phyloP scores from a whole-genome alignment of 352 stramenopile species.

The Pythium dissimile region DNA sequence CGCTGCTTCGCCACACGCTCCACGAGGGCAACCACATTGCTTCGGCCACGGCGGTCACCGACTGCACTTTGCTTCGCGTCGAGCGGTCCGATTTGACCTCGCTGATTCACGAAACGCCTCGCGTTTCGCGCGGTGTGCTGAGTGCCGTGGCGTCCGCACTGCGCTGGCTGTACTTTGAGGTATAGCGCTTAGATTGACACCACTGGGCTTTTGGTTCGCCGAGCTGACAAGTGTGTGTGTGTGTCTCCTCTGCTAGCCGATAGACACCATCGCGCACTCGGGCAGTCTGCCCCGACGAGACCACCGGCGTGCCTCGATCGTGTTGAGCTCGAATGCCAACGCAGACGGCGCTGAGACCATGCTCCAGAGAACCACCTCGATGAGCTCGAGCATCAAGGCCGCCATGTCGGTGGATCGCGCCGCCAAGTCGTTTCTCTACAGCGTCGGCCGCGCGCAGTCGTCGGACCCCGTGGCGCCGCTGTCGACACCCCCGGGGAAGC shows the following conservation, averaged over 20 bases:
- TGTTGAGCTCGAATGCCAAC: slow-evolving; percentile 15
- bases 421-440: slow-evolving; percentile 74
- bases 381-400: slow-evolving; percentile 62
- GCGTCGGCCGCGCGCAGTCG: slow-evolving; percentile 47
- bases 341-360: slow-evolving; percentile 32
- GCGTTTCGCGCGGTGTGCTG: slow-evolving; percentile 72
- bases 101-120: slow-evolving; percentile 67
- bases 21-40: slow-evolving; percentile 70
- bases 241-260: slow-evolving; percentile 43
- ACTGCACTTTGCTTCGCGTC: slow-evolving; percentile 75
- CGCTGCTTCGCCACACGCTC: slow-evolving; percentile 56
- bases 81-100: slow-evolving; percentile 61
- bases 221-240: background rate
- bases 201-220: too few species aligned
- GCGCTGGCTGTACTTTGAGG: slow-evolving; percentile 76
- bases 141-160: slow-evolving; percentile 75
- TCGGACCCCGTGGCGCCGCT: slow-evolving; percentile 25
- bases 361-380: slow-evolving; percentile 47
- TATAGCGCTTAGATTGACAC: too few species aligned
- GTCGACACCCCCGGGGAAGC: slow-evolving; percentile 29
- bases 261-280: slow-evolving; percentile 60
- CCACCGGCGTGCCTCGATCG: slow-evolving; percentile 31
- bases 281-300: slow-evolving; percentile 60
- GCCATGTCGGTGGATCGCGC: slow-evolving; percentile 64
- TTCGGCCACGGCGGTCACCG: slow-evolving; percentile 59